Conservation (phyloP, 1,139 yeast genomes). For the Geotrichum bryndzae region DNA sequence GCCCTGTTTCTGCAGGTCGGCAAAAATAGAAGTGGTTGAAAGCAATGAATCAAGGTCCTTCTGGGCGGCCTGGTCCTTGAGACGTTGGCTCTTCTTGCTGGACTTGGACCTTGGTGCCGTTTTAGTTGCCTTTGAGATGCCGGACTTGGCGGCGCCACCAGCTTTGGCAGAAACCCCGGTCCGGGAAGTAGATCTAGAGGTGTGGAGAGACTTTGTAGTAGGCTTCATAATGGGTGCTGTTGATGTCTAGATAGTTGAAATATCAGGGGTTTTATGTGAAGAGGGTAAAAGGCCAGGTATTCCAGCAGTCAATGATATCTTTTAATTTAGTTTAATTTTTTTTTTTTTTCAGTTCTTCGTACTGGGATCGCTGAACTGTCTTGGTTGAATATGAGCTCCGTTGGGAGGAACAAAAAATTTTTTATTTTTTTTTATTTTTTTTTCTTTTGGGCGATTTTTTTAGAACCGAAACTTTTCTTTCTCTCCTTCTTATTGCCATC, state of each 20-base stretch:
- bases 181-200: background rate
- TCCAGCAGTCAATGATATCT: background rate
- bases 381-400: background rate
- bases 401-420: constrained; percentile 20
- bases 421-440: constrained; percentile 22
- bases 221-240: constrained; percentile 7
- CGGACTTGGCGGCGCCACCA: constrained; percentile 19
- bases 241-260: background rate
- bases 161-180: constrained; percentile 41
- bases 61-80: constrained; percentile 23
- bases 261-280: background rate
- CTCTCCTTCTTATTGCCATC: background rate
- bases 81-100: constrained; percentile 23
- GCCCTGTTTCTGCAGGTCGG: constrained; percentile 27
- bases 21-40: constrained; percentile 39
- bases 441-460: constrained; percentile 6
- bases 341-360: background rate
- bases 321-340: background rate
- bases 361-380: background rate
- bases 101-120: constrained; percentile 13
- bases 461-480: background rate
- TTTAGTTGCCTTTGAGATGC: constrained; percentile 15
- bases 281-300: constrained; percentile 8
- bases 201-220: constrained; percentile 9
- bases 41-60: constrained; percentile 25